Conservation (phyloP, 257 asterid species). For the Paraleonurus japonicus region DNA sequence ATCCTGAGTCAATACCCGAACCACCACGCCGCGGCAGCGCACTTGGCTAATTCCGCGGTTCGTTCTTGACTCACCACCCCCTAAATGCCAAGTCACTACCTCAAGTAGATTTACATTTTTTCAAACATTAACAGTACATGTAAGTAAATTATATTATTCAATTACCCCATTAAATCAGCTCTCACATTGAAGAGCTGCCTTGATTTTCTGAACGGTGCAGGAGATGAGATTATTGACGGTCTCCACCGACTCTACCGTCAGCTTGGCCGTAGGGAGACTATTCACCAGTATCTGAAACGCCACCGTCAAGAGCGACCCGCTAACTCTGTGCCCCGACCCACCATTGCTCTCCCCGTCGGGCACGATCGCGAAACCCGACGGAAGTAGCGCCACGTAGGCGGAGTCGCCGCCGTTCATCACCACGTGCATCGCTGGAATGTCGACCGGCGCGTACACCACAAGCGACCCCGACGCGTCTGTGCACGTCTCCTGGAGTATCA, state of each 20-base stretch:
- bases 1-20: slow-evolving; percentile 94
- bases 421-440: slow-evolving; percentile 87
- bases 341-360: slow-evolving; percentile 66
- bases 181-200: slow-evolving; percentile 76
- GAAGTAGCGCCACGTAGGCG: slow-evolving; percentile 80
- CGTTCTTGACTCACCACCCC: slow-evolving; percentile 92
- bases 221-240: slow-evolving; percentile 85
- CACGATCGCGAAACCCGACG: slow-evolving; percentile 83
- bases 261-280: slow-evolving; percentile 79
- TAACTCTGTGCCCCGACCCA: slow-evolving; percentile 37
- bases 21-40: slow-evolving; percentile 7
- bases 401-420: slow-evolving; percentile 99
- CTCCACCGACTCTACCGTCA: slow-evolving; percentile 92
- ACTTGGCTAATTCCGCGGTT: slow-evolving; percentile 49
- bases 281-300: slow-evolving; percentile 90
- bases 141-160: too few relatives aligned
- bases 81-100: not conserved
- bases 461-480: slow-evolving; percentile 81
- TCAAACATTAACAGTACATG: slow-evolving; percentile 5
- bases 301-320: slow-evolving; percentile 84
- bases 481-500: slow-evolving; percentile 86
- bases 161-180: slow-evolving; percentile 35
- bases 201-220: slow-evolving; percentile 92
- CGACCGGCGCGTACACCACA: slow-evolving; percentile 97
- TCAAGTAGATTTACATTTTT: slow-evolving; percentile 14